Evolutionary conservation across 2,329 filamentous ascomycete species (phyloP), one percentile per base, ranked within the genome.

Genomic region (Fusarium gaditjirri): DNA sequence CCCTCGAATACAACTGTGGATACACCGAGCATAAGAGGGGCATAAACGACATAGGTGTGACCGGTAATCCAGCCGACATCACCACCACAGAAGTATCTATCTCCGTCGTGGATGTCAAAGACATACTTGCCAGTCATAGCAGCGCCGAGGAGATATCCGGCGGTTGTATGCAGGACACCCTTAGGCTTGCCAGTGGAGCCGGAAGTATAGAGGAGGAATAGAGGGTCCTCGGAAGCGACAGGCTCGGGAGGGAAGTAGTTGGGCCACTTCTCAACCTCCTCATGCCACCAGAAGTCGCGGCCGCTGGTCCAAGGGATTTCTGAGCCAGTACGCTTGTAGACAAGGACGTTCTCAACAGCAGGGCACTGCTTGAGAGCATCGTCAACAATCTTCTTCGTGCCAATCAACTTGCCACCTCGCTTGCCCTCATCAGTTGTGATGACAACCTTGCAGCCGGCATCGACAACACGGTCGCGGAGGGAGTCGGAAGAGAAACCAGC

Each of bases 41-140:
- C 94, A 80, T 99, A 99, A 42, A 99, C 95, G 62, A 98, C 95
- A 78, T 99, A 99, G 29, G 96, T 97, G 85, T 99, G 96, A 23
- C 96, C 96, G 35, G 96, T 99, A 81, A 99, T 98, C 96, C 96
- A 99, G 73, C 96, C 96, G 46, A 99, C 95, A 79, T 99, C 96
- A 81, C 96, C 96, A 82, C 95, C 96, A 78, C 96, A 99, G 88
- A 98, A 98, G 88, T 96, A 98, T 72, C 90, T 90, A 82, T 99
- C 96, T 59, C 93, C 91, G 71, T 95, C 92, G 82, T 99, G 96
- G 72, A 99, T 97, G 81, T 99, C 96, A 80, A 99, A 99, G 70
- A 98, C 95, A 82, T 99, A 98, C 85, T 98, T 99, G 83, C 95
- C 95, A 17, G 96, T 99, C 78, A 92, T 88, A 38, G 96, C 95